Base-by-base conservation (phyloP, 2,329 filamentous ascomycete genomes). In the Colletotrichum musae region DNA sequence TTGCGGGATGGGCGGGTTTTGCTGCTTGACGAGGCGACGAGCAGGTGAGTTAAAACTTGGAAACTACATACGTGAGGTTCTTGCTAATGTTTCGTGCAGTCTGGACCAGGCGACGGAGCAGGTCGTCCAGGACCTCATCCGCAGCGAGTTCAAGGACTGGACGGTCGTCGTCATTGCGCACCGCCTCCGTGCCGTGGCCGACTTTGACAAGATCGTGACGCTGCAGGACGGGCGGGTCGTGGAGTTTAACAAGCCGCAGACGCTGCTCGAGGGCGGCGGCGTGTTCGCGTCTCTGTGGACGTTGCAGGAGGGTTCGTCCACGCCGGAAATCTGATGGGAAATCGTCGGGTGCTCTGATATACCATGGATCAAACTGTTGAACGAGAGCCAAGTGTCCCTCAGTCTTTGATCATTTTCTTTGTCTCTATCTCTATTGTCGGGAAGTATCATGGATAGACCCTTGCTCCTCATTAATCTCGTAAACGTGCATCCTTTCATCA, bases 161-260 rank as follows among this genome's bases (percentile, higher is more conserved):
- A 92, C 90, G 0, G 83, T 92, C 24, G 71, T 82, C 18, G 80
- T 79, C 70, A 76, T 82, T 2, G 78, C 76, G 63, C 78, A 83
- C 75, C 78, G 81, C 24, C 71, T 84, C n/a, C 77, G 80, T 6
- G 85, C 84, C 3, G 84, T 88, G 45, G 77, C 85, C 50, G 83
- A 84, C 68, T 87, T 85, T 75, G 86, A 89, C 73, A 80, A 78
- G 21, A 80, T 88, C 28, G 78, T 85, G 3, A 43, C 56, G 10
- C 43, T 69, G 43, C 56, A 60, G 50, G 62, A 69, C 45, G 62
- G 66, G 2, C 9, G n/a, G 12, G 62, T 66, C 5, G 66, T 51
- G 0, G 66, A 69, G 9, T 69, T 69, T 52, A 50, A 66, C 15
- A 32, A 45, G 0, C 66, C 61, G 0, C 50, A 45, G 62, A 39